A percentile compares a stretch with the other conserved stretches of the same genome.
phyloP scores from a whole-genome alignment of 176 grass and related monocot genomes.

The Phoenix dactylifera region DNA sequence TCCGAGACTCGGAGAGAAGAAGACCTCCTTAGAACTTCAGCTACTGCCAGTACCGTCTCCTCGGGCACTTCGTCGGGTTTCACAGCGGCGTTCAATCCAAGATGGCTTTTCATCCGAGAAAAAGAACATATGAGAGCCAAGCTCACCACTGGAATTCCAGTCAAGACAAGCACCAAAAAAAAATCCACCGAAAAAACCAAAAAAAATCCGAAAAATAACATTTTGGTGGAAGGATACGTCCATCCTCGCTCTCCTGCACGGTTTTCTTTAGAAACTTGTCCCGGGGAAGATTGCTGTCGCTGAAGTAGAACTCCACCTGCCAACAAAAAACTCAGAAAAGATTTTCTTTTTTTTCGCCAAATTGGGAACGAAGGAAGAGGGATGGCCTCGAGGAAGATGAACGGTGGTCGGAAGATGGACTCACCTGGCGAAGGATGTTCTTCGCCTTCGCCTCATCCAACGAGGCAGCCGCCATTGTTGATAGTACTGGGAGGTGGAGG shows the following conservation, averaged over 20 bases:
- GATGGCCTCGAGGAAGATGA: neutral
- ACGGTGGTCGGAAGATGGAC: constrained; percentile 1
- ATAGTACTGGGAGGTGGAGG: neutral
- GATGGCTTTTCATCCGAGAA: constrained; percentile 54
- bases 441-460: constrained; percentile 54
- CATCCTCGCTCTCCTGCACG: constrained; percentile 65
- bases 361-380: too few species aligned
- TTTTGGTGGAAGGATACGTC: constrained; percentile 38
- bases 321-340: neutral
- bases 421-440: constrained; percentile 54
- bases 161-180: too few species aligned
- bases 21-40: constrained; percentile 54
- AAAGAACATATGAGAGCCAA: constrained; percentile 92
- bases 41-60: constrained; percentile 40
- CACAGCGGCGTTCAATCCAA: constrained; percentile 40
- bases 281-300: constrained; percentile 83
- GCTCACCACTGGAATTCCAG: constrained; percentile 55
- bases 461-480: constrained; percentile 35
- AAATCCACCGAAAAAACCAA: neutral
- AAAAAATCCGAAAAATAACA: constrained; percentile 4
- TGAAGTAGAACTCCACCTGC: constrained; percentile 96
- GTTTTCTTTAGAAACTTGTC: constrained; percentile 55
- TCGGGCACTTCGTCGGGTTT: constrained; percentile 49
- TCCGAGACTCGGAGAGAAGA: constrained; percentile 53
- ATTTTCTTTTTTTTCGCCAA: too few species aligned